Base-by-base conservation (phyloP, 176 grass and related monocot genomes). In the Elymus sibiricus region DNA sequence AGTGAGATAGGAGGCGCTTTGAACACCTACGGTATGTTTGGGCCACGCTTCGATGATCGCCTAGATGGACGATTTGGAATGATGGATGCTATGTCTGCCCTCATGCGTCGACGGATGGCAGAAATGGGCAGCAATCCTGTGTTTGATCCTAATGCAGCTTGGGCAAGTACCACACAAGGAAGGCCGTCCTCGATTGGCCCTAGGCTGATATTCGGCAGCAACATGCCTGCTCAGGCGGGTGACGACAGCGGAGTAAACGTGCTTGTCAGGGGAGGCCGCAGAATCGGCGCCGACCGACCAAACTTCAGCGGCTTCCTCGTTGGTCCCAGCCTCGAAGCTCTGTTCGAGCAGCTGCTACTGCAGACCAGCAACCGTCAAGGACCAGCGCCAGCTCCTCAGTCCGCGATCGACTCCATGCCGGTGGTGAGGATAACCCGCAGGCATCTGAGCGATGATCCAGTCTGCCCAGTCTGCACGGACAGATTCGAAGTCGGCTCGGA, bases 401-500 rank as follows among this genome's bases (percentile, higher is more conserved):
- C 92, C 11, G 87, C 94, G 11, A 96, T 99, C 10, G 87, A 94
- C 40, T 89, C 92, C 0, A 94, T 99, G 97, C 92, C 94, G 39
- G 44, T 90, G 39, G 85, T 99, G 46, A 94, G 75, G 74, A 99
- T 96, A 83, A 91, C 68, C 38, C 87, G 75, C 11, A 85, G 86
- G 88, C 90, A 96, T 83, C 90, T 94, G 40, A 86, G 26, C 28
- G 92, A 86, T 1, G 92, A 99, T 73, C 82, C 88, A 5, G 86
- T 93, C 13, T 96, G 94, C 17, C 88, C 97, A 1, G 90, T 99
- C 49, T 99, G 97, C 86, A 99, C 80, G 68, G 97, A 96, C 44
- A 88, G 72, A 27, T 96, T 99, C 51, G 92, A 94, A 38, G 58
- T 88, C 26, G 97, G 94, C 11, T 86, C 79, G 14, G 90, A 96